phyloP scores from a whole-genome alignment of 2,329 filamentous ascomycete genomes.

The Xylaria sp. region DNA sequence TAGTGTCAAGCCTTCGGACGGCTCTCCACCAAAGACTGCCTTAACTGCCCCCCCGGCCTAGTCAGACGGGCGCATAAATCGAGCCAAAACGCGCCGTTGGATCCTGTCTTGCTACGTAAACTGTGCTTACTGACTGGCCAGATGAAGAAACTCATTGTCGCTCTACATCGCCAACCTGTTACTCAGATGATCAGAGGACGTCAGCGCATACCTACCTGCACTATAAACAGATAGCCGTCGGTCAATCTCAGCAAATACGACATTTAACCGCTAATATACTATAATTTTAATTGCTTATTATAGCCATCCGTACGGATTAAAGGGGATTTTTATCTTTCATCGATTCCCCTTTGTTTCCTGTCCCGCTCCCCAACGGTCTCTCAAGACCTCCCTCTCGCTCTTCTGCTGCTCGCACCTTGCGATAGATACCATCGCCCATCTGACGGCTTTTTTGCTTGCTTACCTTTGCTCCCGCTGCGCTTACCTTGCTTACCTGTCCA shows the following conservation, averaged over 20 bases:
- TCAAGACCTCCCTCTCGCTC: neutral
- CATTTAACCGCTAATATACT: neutral
- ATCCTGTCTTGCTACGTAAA: neutral
- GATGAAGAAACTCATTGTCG: neutral
- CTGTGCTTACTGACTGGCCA: neutral
- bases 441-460: no score
- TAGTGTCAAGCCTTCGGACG: neutral
- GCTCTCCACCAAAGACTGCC: constrained; percentile 3
- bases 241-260: neutral
- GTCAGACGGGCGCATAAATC: constrained; percentile 12
- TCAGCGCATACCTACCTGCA: neutral
- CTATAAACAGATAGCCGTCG: neutral
- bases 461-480: neutral
- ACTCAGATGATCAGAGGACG: neutral
- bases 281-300: neutral
- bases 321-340: neutral
- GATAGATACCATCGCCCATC: no score
- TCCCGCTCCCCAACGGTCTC: neutral
- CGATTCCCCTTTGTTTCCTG: neutral
- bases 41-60: neutral
- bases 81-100: constrained; percentile 10
- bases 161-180: neutral
- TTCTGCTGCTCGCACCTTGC: neutral
- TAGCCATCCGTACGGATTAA: neutral
- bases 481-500: neutral